Evolutionary conservation across 768 basidiomycete genomes (phyloP).

Genomic region (Tremella mesenterica): DNA sequence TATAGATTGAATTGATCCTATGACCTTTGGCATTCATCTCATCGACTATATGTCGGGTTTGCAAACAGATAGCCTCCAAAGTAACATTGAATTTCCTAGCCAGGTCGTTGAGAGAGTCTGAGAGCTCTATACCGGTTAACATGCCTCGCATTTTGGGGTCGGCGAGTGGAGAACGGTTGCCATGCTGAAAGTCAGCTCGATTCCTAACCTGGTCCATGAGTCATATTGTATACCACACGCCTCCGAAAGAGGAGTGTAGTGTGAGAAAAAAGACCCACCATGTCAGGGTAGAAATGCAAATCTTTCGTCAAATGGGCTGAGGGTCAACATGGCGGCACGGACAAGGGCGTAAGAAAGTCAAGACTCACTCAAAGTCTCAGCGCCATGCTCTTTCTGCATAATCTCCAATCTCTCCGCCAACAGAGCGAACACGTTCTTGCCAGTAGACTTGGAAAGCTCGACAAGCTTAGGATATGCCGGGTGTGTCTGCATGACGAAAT

Average conservation of each 20-base stretch:
- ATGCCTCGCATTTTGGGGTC: conserved; percentile 93
- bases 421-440: conserved; percentile 48
- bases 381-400: conserved; percentile 53
- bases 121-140: conserved; percentile 75
- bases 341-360: neutral
- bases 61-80: conserved; percentile 84
- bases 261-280: conserved; percentile 44
- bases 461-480: conserved; percentile 68
- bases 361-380: conserved; percentile 52
- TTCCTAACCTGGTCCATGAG: neutral
- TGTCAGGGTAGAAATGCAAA: conserved; percentile 88
- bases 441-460: conserved; percentile 53
- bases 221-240: too few relatives aligned
- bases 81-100: conserved; percentile 84
- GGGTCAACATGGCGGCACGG: neutral
- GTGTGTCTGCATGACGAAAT: conserved; percentile 89
- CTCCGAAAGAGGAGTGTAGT: neutral
- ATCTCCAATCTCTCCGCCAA: conserved; percentile 65
- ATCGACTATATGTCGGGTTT: conserved; percentile 88
- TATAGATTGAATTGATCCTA: conserved; percentile 69
- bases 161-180: conserved; percentile 92
- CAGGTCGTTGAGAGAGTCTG: conserved; percentile 66
- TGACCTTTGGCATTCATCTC: conserved; percentile 83
- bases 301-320: conserved; percentile 72
- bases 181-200: too few relatives aligned